Evolutionary conservation across 2,329 filamentous ascomycete species (phyloP), one percentile per base, ranked within the genome.

Genomic region (Rhinocladiella mackenziei): DNA sequence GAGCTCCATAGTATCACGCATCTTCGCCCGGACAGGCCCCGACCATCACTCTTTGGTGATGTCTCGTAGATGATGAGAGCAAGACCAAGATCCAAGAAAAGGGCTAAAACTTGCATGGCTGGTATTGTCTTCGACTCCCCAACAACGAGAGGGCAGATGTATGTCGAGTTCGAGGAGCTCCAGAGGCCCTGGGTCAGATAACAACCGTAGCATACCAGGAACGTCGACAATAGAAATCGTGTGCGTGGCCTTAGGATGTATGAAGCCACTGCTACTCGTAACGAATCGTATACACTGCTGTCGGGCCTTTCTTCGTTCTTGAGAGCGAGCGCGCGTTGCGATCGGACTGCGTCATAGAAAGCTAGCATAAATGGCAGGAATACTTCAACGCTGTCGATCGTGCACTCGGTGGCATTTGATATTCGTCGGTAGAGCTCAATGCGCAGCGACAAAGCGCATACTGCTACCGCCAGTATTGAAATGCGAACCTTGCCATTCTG

Each of bases 61-160:
- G 34, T 47, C 33, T 55, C 52, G 22, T 46, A 53, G 28, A 37
- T 42, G 32, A 54, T 42, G 23, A 69, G 59, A 11, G 70, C 45
- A 33, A 75, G 62, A 25, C 58, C 38, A 10, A 63, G 59, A 51
- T 77, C 73, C 14, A 75, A 46, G 5, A 65, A 20, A 1, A 65
- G 51, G 17, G 62, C 65, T 18, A 66, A 22, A 20, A 65, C 41
- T 50, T 69, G 67, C 36, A 72, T 50, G 2, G 56, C 49, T 5
- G 63, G 66, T 5, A 72, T 55, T 7, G 58, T 54, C 38, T 58
- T 51, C 20, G 58, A 56, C 26, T 65, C 60, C 13, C 59, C 52
- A 20, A 65, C 61, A 1, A 61, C 55, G 8, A 65, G 58, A 2
- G 72, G 66, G 53, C 74, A 77, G 15, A 77, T 72, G 45, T 72